phyloP scores from a whole-genome alignment of 2,329 filamentous ascomycete genomes.

The Trichophyton schoenleinii region DNA sequence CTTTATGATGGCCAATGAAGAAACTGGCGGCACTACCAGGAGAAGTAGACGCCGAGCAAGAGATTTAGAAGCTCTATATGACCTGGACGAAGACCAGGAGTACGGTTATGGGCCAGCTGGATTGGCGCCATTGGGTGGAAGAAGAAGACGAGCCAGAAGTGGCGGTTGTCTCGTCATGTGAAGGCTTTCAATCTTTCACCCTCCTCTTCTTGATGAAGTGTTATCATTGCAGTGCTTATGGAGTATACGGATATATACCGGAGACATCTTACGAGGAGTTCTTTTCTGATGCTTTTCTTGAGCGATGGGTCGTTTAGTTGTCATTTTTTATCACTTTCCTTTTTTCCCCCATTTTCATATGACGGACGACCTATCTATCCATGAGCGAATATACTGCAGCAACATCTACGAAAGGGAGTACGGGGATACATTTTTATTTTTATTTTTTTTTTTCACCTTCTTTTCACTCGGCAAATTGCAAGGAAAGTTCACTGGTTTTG shows the following conservation, averaged over 20 bases:
- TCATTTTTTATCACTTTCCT: not conserved
- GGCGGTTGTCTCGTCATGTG: slow-evolving; percentile 55
- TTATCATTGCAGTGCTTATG: not conserved
- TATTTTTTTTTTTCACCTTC: not conserved
- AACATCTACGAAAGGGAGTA: not conserved
- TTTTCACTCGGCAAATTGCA: not conserved
- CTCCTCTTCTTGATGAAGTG: not conserved
- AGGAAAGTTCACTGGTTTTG: not conserved
- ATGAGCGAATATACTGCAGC: not conserved
- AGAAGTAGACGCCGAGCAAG: slow-evolving; percentile 63
- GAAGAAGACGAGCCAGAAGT: slow-evolving; percentile 52
- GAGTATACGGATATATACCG: not conserved
- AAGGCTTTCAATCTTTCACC: slow-evolving; percentile 15
- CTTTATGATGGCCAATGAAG: slow-evolving; percentile 83
- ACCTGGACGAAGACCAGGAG: slow-evolving; percentile 54
- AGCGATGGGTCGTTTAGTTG: not conserved
- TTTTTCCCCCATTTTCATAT: not conserved
- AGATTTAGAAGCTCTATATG: slow-evolving; percentile 68
- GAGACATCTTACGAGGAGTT: not conserved
- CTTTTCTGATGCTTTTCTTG: not conserved
- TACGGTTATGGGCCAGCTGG: slow-evolving; percentile 23
- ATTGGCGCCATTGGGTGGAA: slow-evolving; percentile 31
- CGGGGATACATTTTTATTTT: not conserved
- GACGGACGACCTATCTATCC: not conserved
- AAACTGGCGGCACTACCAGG: slow-evolving; percentile 45